Percentiles rank a stretch among this genome's conserved stretches.
These are phyloP conservation scores for Thalassiosira hispida DNA, from an alignment of 352 stramenopile species.

Conservation along the genomic window DNA sequence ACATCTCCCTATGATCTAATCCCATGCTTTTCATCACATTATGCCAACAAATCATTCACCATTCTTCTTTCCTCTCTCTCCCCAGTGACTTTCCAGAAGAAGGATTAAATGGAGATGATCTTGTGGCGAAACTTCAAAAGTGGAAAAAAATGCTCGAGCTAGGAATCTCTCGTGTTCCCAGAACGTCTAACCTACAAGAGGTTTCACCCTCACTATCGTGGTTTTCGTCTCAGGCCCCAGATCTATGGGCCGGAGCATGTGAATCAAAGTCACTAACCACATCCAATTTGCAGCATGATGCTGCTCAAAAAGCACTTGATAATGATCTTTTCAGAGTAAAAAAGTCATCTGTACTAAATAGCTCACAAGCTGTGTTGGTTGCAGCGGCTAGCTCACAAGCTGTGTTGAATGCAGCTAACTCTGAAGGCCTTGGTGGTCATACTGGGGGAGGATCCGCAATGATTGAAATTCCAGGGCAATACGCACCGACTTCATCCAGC, in stretches of 20 bases:
- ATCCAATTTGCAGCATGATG: conserved; percentile 52
- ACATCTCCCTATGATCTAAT: no score
- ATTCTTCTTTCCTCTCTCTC: no score
- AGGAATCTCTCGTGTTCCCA: conserved; percentile 69
- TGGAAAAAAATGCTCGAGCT: conserved; percentile 82
- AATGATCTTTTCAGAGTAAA: conserved; percentile 50
- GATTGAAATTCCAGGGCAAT: conserved; percentile 86
- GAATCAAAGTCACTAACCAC: conserved; percentile 54
- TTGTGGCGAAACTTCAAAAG: conserved; percentile 73
- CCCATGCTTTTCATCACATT: no score
- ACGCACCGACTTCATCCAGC: conserved; percentile 72
- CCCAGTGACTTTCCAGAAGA: no score
- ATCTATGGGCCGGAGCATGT: conserved; percentile 78
- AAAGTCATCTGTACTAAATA: conserved; percentile 72
- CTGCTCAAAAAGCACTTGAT: conserved; percentile 26
- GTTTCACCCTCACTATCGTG: conserved; percentile 76
- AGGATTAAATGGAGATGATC: conserved; percentile 3
- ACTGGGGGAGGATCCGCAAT: conserved; percentile 73
- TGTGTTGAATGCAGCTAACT: conserved; percentile 60
- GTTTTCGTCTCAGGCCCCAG: conserved; percentile 69
- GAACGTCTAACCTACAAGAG: conserved; percentile 69
- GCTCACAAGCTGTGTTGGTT: no score
- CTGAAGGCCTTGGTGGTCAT: conserved; percentile 77
- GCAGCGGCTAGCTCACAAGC: conserved; percentile 67
- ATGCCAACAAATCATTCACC: no score